Percentiles rank a stretch among this genome's conserved stretches.
Conservation (phyloP, 495 filamentous ascomycete genomes). For the Chaetomium tenue region DNA sequence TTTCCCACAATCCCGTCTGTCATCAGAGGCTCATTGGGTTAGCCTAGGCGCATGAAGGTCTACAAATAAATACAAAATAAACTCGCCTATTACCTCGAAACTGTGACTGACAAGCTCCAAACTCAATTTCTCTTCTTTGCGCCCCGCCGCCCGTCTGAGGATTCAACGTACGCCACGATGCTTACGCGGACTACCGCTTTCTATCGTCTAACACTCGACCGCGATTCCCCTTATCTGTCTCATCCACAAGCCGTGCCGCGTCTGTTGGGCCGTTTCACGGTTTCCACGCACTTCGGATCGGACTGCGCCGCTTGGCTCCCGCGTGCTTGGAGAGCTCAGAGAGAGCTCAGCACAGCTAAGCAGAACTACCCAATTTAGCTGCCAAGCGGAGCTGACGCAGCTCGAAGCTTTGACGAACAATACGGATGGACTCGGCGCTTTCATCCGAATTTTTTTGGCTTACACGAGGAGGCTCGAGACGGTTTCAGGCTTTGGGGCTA, state of each 20-base stretch:
- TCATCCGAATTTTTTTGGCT: neutral
- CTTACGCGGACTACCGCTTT: neutral
- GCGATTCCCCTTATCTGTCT: neutral
- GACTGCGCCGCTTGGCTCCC: neutral
- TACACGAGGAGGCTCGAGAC: neutral
- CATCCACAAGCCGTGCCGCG: neutral
- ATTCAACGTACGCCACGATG: neutral
- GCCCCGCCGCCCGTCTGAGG: neutral
- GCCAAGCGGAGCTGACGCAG: too few species aligned
- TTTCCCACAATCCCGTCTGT: neutral
- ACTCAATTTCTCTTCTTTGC: neutral
- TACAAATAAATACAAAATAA: neutral
- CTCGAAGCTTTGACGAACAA: too few species aligned
- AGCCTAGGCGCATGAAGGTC: neutral
- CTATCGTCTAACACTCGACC: neutral
- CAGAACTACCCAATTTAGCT: too few species aligned
- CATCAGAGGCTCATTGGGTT: neutral
- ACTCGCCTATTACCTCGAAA: neutral
- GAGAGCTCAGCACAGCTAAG: neutral
- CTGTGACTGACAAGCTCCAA: neutral
- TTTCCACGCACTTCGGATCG: neutral
- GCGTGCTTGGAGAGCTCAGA: neutral
- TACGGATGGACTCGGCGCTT: too few species aligned
- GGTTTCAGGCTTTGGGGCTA: neutral
- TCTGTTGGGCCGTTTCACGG: neutral